Percentiles rank a stretch among this genome's conserved stretches.
These are phyloP conservation scores for Candida golubevii DNA, from an alignment of 805 yeast species.

Conservation along the genomic window DNA sequence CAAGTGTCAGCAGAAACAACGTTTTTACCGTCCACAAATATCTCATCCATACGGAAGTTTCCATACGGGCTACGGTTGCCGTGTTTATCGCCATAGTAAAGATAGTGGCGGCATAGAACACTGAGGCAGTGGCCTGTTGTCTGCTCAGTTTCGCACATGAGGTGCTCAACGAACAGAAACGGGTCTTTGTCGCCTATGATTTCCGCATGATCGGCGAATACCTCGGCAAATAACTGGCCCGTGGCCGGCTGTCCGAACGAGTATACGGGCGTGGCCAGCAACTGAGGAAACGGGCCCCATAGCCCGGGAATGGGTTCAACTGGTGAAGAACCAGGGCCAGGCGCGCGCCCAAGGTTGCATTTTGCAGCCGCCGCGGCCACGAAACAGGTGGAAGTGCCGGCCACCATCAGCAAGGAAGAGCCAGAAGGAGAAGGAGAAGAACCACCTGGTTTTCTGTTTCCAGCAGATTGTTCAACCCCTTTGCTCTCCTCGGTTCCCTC, in stretches of 20 bases:
- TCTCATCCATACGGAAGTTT: slow-evolving; percentile 46
- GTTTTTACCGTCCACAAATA: slow-evolving; percentile 44
- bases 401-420: slow-evolving; percentile 43
- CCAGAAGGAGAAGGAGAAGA: background rate
- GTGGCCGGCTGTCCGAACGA: slow-evolving; percentile 60
- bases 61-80: slow-evolving; percentile 59
- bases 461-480: background rate
- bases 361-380: slow-evolving; percentile 24
- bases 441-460: no score
- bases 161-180: slow-evolving; percentile 18
- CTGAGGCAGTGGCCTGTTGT: slow-evolving; percentile 20
- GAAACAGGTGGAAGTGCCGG: slow-evolving; percentile 62
- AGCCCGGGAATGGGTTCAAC: slow-evolving; percentile 35
- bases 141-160: slow-evolving; percentile 21
- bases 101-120: slow-evolving; percentile 30
- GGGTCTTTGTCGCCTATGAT: slow-evolving; percentile 5
- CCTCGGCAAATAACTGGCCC: slow-evolving; percentile 48
- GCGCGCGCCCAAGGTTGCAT: slow-evolving; percentile 9
- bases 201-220: slow-evolving; percentile 32
- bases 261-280: slow-evolving; percentile 33
- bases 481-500: background rate
- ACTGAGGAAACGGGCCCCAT: slow-evolving; percentile 57
- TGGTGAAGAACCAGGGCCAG: background rate
- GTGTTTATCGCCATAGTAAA: slow-evolving; percentile 51
- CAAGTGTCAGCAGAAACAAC: slow-evolving; percentile 7